phyloP scores from a whole-genome alignment of 345 rosid species.

The Trapa bicornis region DNA sequence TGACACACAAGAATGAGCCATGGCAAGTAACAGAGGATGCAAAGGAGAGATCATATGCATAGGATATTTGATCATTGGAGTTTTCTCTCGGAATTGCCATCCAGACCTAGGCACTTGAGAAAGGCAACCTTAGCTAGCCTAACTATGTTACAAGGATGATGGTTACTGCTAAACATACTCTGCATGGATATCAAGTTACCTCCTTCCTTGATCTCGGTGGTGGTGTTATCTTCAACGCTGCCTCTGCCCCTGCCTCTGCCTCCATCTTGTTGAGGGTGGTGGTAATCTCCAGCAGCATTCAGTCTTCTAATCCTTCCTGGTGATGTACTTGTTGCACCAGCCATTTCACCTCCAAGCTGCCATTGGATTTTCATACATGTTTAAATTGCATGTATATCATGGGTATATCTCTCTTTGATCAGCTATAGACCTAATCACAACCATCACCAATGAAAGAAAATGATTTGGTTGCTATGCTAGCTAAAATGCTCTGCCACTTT shows the following conservation, averaged over 20 bases:
- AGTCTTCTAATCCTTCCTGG: background rate
- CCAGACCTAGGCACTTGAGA: constrained; percentile 38
- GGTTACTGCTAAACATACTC: background rate
- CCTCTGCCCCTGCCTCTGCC: background rate
- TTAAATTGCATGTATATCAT: no score
- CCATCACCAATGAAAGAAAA: no score
- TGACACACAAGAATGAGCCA: no score
- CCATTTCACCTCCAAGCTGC: background rate
- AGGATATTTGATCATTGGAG: background rate
- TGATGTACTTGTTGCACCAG: background rate
- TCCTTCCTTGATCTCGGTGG: background rate
- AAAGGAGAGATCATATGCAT: no score
- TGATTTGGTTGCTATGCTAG: no score
- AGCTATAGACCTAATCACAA: no score
- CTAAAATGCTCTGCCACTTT: no score
- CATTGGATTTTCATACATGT: background rate
- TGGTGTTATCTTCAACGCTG: background rate
- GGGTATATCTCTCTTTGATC: no score
- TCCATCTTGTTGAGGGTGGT: background rate
- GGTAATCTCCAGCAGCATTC: background rate
- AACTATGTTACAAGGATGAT: constrained; percentile 37
- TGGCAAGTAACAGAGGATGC: no score
- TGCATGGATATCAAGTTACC: constrained; percentile 1
- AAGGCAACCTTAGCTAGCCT: constrained; percentile 33
- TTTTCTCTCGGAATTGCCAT: constrained; percentile 4